phyloP scores from a whole-genome alignment of 129 eudicot species.

The Mikania micrantha region DNA sequence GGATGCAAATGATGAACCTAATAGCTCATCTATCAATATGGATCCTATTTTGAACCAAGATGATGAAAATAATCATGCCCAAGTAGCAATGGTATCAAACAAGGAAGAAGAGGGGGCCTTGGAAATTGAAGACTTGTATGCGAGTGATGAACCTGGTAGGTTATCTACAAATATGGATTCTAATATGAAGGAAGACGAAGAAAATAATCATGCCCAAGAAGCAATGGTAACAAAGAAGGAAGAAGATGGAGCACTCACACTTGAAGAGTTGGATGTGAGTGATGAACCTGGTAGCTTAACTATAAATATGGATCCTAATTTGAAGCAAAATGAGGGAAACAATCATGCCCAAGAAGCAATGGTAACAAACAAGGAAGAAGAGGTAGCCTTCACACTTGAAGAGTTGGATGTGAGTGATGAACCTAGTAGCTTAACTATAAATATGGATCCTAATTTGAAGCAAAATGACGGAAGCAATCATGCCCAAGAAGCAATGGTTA shows the following conservation, averaged over 20 bases:
- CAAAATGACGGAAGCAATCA: background rate
- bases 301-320: conserved; percentile 26
- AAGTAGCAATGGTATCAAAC: background rate
- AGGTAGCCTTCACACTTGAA: background rate
- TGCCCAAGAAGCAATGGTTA: background rate
- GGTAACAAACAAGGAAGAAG: background rate
- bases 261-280: conserved; percentile 18
- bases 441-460: conserved; percentile 25
- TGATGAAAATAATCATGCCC: background rate
- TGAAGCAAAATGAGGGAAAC: background rate
- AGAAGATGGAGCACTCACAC: background rate
- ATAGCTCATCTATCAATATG: background rate
- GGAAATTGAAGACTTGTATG: background rate
- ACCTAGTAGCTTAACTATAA: conserved; percentile 33
- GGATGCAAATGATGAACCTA: background rate
- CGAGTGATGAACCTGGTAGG: conserved; percentile 46
- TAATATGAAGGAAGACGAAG: background rate
- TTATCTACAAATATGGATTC: conserved; percentile 30
- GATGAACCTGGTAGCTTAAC: conserved; percentile 43
- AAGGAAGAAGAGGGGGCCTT: background rate
- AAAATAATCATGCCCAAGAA: background rate
- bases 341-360: background rate
- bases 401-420: conserved; percentile 29
- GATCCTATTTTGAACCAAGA: background rate
- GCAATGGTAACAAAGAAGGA: background rate